Conservation (phyloP, 129 eudicot species). For the Lonicera japonica region DNA sequence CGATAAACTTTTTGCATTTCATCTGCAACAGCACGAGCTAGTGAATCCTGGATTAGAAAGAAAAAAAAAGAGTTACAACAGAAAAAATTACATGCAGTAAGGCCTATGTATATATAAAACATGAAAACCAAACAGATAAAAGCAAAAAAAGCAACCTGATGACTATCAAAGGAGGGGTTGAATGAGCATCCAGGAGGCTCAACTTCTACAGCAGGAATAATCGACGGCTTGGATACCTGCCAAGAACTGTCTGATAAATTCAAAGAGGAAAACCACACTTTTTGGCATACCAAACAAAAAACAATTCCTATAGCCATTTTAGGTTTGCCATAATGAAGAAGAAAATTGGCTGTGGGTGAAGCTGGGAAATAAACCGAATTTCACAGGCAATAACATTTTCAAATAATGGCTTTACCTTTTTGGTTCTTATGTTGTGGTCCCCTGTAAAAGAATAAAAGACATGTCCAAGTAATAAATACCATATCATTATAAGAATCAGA, state of each 20-base stretch:
- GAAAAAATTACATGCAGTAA: background rate
- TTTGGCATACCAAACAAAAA: too few relatives aligned
- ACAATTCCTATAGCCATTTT: background rate
- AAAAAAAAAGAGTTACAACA: background rate
- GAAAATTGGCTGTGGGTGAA: too few relatives aligned
- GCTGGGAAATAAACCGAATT: too few relatives aligned
- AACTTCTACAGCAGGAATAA: slow-evolving; percentile 88
- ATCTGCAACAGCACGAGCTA: slow-evolving; percentile 86
- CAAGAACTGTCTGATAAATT: slow-evolving; percentile 6
- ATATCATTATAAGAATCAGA: slow-evolving; percentile 13
- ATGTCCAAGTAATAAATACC: background rate
- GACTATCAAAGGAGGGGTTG: slow-evolving; percentile 75
- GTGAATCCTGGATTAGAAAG: slow-evolving; percentile 38
- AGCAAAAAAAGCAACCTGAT: slow-evolving; percentile 44
- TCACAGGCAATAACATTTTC: background rate
- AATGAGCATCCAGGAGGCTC: slow-evolving; percentile 91
- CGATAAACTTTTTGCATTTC: slow-evolving; percentile 88
- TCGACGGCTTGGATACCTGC: slow-evolving; percentile 46
- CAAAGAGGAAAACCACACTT: background rate
- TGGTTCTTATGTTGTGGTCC: slow-evolving; percentile 28
- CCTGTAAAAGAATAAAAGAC: slow-evolving; percentile 36
- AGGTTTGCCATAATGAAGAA: too few relatives aligned
- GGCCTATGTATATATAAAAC: background rate
- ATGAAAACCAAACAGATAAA: background rate
- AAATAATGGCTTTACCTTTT: slow-evolving; percentile 41